Evolutionary conservation across 352 stramenopile species (phyloP).

Genomic region (Blastocystis sp.): DNA sequence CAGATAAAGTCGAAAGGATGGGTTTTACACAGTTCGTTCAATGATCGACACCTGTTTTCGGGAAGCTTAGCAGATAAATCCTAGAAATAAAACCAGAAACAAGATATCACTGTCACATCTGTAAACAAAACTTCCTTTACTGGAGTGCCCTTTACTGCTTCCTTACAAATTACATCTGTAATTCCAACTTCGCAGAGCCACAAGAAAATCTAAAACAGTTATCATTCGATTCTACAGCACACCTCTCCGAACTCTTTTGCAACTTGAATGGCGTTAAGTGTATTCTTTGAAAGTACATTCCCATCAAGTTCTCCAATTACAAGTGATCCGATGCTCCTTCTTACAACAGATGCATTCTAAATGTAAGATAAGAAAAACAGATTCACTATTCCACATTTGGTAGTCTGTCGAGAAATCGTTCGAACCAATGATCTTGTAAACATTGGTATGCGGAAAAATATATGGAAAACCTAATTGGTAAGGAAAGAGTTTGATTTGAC

Average conservation of each 20-base stretch:
- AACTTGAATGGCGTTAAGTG: conserved; percentile 37
- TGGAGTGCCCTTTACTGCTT: not conserved
- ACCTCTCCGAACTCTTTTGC: conserved; percentile 13
- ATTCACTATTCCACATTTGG: not conserved
- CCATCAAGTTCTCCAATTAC: not conserved
- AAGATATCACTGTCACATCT: not conserved
- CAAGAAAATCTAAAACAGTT: not conserved
- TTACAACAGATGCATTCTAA: not conserved
- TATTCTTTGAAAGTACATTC: not conserved
- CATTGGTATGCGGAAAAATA: not conserved
- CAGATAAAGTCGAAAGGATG: conserved; percentile 82
- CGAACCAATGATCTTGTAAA: not conserved
- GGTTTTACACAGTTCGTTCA: not conserved
- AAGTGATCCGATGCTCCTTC: not conserved
- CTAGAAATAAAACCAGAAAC: not conserved
- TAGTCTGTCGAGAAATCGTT: not conserved
- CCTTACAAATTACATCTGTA: not conserved
- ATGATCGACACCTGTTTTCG: not conserved
- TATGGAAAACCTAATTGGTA: not conserved
- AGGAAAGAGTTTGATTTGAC: not conserved
- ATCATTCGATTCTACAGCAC: no score
- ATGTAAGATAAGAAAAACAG: not conserved
- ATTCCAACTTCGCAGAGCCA: not conserved
- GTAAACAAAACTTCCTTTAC: not conserved
- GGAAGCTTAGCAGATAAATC: not conserved